Percentiles rank a stretch among this genome's conserved stretches.
Conservation (phyloP, 129 eudicot species). For the Artemisia tridentata region DNA sequence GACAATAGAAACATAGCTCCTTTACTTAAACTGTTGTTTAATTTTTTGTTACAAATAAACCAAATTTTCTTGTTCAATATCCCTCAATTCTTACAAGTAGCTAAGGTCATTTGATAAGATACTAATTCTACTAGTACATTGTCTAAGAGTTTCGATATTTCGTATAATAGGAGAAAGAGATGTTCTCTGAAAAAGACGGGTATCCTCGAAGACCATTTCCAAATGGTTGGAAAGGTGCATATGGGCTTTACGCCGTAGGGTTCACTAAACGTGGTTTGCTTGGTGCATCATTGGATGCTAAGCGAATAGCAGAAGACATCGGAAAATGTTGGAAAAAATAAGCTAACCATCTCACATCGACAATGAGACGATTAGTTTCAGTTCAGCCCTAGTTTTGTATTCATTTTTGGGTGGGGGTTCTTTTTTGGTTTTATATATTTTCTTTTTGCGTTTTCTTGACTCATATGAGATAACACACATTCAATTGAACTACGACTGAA, state of each 20-base stretch:
- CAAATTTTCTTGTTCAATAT: not conserved
- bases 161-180: conserved; percentile 57
- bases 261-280: conserved; percentile 96
- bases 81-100: not conserved
- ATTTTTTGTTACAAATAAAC: not conserved
- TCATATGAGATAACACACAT: conserved; percentile 24
- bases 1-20: not conserved
- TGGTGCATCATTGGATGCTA: conserved; percentile 93
- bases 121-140: not conserved
- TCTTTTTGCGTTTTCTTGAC: conserved; percentile 17
- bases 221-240: conserved; percentile 90
- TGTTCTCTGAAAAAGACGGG: conserved; percentile 91
- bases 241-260: conserved; percentile 95
- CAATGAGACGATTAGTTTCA: conserved; percentile 12
- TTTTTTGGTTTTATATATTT: conserved; percentile 14
- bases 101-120: too few species aligned
- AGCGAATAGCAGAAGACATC: conserved; percentile 68
- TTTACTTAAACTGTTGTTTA: not conserved
- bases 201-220: conserved; percentile 89
- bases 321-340: conserved; percentile 49
- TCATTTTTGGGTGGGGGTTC: not conserved
- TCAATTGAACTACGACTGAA: conserved; percentile 20
- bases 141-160: not conserved
- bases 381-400: conserved; percentile 27
- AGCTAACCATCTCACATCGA: conserved; percentile 32